Evolutionary conservation across 1,284 basidiomycete species (phyloP), one percentile per base, ranked within the genome.

Genomic region (Ustilago trichophora): DNA sequence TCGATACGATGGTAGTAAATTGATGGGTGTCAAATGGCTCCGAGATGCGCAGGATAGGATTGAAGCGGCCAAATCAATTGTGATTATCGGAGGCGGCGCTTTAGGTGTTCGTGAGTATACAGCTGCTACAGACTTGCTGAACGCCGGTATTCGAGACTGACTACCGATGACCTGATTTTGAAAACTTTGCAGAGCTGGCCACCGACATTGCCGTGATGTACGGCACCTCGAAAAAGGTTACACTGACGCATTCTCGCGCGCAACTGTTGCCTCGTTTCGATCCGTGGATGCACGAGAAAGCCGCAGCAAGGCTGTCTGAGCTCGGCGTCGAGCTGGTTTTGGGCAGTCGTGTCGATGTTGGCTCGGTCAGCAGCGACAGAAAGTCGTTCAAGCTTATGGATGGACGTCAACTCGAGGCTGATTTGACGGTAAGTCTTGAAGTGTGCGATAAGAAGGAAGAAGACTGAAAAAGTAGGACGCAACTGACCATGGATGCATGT

Each of bases 1-100:
- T 19, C 47, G 34, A 15, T 48, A 45, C 40, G 41, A 50, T 18
- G 65, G 65, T 7, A 65, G 41, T 27, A 72, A 72, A 38, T n/a
- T 4, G 5, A 43, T 54, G 34, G 69, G 69, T 15, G 32, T 65
- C 13, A 40, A 54, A 26, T 72, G 65, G 65, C 44, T 72, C 26
- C 26, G 46, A 26, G 59, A 64, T 19, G 54, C 66, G 6, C 65
- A 70, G 45, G 49, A 51, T 9, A 24, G 59, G 6, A 63, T 72
- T 22, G 24, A 47, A 22, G 21, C 35, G 22, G 59, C 69, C 4
- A 35, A 53, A 13, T 43, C 36, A 10, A 51, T 72, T 29, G 40
- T 72, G 6, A 49, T 70, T 43, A 47, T 72, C 2, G 69, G 66
- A 15, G n/a, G n/a, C n/a, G n/a, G n/a, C n/a, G n/a, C n/a, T n/a